These are phyloP conservation scores for Pleurotus tuoliensis DNA, from an alignment of 768 basidiomycete species.

Conservation along the genomic window DNA sequence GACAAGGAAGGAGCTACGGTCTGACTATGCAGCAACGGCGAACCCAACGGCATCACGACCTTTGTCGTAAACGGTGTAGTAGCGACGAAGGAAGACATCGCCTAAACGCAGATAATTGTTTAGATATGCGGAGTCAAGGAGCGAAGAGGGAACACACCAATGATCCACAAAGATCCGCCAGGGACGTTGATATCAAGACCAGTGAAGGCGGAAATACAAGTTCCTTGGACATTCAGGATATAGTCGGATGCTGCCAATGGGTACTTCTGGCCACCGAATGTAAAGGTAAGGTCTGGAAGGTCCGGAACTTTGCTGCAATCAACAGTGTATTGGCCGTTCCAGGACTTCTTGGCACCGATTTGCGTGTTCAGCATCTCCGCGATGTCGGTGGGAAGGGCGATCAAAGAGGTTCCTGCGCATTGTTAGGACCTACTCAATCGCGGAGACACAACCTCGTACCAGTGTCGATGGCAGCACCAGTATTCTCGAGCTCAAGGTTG, in stretches of 20 bases:
- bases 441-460: constrained; percentile 33
- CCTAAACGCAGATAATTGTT: constrained; percentile 55
- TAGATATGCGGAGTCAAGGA: constrained; percentile 18
- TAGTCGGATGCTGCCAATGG: constrained; percentile 83
- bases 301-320: constrained; percentile 82
- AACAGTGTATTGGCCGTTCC: constrained; percentile 94
- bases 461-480: constrained; percentile 91
- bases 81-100: constrained; percentile 89
- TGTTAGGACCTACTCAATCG: neutral
- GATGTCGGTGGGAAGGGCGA: constrained; percentile 89
- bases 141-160: constrained; percentile 49
- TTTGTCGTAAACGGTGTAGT: constrained; percentile 87
- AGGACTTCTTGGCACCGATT: constrained; percentile 91
- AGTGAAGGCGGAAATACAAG: constrained; percentile 92
- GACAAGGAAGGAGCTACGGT: neutral
- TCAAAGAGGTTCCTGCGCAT: constrained; percentile 78
- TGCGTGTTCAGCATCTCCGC: constrained; percentile 97
- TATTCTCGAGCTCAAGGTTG: constrained; percentile 84
- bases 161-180: constrained; percentile 80
- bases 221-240: constrained; percentile 84
- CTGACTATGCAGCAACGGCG: constrained; percentile 39
- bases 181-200: constrained; percentile 87
- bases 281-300: constrained; percentile 83
- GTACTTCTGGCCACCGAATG: constrained; percentile 78
- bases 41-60: constrained; percentile 81